phyloP scores from a whole-genome alignment of 108 stramenopile genomes.

The Nannochloropsis salina region DNA sequence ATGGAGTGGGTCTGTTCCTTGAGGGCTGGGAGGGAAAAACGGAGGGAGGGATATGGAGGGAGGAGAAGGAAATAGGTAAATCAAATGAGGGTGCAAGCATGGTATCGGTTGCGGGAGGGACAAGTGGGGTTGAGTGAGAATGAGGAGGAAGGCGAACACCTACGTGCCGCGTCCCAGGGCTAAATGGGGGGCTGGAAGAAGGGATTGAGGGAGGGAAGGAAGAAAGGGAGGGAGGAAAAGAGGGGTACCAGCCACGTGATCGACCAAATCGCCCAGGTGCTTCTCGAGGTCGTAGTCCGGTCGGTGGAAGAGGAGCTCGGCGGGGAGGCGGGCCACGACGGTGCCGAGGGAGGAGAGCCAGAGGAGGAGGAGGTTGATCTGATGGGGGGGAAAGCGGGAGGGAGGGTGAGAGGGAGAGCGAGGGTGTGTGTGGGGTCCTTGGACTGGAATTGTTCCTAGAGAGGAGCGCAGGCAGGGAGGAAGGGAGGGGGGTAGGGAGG shows the following conservation, averaged over 20 bases:
- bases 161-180: background rate
- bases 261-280: background rate
- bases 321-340: background rate
- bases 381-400: background rate
- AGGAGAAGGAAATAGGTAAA: background rate
- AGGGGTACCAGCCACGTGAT: background rate
- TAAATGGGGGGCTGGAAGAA: background rate
- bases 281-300: background rate
- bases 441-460: background rate
- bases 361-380: background rate
- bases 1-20: background rate
- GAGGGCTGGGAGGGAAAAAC: background rate
- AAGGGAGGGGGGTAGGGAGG: background rate
- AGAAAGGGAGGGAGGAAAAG: background rate
- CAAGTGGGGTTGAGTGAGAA: background rate
- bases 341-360: background rate
- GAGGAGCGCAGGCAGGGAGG: background rate
- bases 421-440: background rate
- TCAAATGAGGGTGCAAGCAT: background rate
- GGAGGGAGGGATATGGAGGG: background rate
- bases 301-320: background rate
- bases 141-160: background rate
- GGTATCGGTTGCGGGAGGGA: background rate
- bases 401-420: background rate
- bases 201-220: background rate